phyloP scores from a whole-genome alignment of 805 yeast genomes.

The Suhomyces xylopsoci region DNA sequence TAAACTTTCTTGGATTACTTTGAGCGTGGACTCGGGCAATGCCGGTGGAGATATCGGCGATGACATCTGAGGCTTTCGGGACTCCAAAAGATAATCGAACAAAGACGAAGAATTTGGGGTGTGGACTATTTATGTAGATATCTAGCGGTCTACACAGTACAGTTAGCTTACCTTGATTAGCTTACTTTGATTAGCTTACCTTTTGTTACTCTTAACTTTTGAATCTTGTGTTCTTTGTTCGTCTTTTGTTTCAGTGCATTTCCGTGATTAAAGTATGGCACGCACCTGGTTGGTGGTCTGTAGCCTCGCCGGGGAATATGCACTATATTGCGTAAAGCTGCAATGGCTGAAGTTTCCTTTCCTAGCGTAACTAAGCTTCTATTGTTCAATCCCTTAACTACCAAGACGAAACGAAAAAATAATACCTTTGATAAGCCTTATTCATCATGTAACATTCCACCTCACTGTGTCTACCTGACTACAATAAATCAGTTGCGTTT shows the following conservation, averaged over 20 bases:
- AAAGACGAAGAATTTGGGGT: no score
- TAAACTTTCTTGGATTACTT: not conserved
- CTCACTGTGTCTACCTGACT: not conserved
- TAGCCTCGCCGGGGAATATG: not conserved
- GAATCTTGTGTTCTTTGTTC: no score
- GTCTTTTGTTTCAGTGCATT: not conserved
- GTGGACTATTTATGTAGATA: no score
- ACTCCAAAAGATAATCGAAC: no score
- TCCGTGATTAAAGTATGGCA: not conserved
- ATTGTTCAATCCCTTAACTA: not conserved
- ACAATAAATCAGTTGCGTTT: not conserved
- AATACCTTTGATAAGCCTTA: not conserved
- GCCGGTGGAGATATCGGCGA: conserved; percentile 3
- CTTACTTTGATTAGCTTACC: no score
- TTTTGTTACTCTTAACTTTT: no score
- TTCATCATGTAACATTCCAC: not conserved
- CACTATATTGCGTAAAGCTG: not conserved
- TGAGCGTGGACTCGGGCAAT: conserved; percentile 1
- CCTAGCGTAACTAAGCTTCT: not conserved
- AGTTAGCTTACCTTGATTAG: no score
- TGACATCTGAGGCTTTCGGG: not conserved
- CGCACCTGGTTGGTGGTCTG: not conserved
- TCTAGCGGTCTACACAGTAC: no score
- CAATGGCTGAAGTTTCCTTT: not conserved
- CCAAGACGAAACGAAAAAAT: not conserved